Evolutionary conservation across 176 grass and related monocot species (phyloP), one percentile per base, ranked within the genome.

Genomic region (Dactylis glomerata): DNA sequence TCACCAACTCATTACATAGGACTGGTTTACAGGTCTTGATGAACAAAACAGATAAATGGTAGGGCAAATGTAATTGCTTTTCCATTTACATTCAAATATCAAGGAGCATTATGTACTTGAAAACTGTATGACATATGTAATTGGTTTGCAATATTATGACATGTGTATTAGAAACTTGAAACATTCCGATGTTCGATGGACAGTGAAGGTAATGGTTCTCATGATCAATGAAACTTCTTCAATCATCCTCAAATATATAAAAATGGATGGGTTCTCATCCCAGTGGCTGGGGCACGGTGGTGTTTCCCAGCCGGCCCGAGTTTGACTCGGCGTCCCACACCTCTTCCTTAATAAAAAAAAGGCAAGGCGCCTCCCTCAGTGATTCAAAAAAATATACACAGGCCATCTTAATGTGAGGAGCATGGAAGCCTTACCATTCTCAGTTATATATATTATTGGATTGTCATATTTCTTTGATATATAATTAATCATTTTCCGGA

Each of bases 361-460:
- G n/a, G n/a, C n/a, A n/a, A n/a, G n/a, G n/a, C n/a, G n/a, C n/a
- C n/a, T n/a, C n/a, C n/a, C n/a, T n/a, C n/a, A n/a, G n/a, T n/a
- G n/a, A n/a, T n/a, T n/a, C n/a, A n/a, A n/a, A n/a, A n/a, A n/a
- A n/a, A n/a, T n/a, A n/a, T n/a, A n/a, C n/a, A n/a, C n/a, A n/a
- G n/a, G 10, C 1, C 8, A 74, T 12, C 22, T 66, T 65, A 34
- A 71, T 54, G 32, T 68, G 26, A 67, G 45, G 51, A 77, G 32
- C 59, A 82, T 86, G 30, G 42, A 71, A 75, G 23, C 30, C 76
- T 77, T 89, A 98, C 96, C 96, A 85, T 98, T 98, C 92, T 98
- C 96, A 19, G 96, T 98, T 28, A 98, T 22, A 88, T 91, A 94
- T 78, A 98, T 89, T 84, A 55, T 72, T 65, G 93, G 93, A 78